Conservation (phyloP, 768 basidiomycete species). For the Holtermanniella nyarrowii region DNA sequence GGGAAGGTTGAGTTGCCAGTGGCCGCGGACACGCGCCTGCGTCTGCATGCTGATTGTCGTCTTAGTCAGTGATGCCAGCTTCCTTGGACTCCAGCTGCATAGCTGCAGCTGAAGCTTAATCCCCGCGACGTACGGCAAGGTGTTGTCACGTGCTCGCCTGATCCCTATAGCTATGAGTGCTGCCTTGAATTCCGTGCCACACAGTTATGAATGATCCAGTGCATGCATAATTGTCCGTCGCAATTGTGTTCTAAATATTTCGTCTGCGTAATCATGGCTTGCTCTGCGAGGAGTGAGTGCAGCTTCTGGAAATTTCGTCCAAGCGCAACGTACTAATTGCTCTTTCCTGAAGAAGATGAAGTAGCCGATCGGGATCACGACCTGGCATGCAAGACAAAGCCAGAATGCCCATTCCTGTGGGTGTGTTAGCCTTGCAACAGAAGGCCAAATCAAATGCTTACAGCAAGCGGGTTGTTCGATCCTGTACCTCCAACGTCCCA, state of each 20-base stretch:
- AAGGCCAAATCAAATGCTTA: background rate
- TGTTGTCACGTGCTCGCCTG: too few relatives aligned
- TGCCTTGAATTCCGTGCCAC: too few relatives aligned
- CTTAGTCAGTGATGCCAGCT: too few relatives aligned
- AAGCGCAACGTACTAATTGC: slow-evolving; percentile 49
- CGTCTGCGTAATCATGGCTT: background rate
- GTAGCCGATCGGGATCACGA: slow-evolving; percentile 75
- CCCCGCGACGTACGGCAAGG: too few relatives aligned
- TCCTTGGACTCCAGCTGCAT: too few relatives aligned
- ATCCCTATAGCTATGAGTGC: too few relatives aligned
- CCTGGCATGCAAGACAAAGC: slow-evolving; percentile 51
- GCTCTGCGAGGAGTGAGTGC: background rate
- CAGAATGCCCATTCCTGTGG: slow-evolving; percentile 55
- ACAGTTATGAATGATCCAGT: too few relatives aligned
- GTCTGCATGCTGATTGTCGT: too few relatives aligned
- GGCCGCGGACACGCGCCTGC: too few relatives aligned
- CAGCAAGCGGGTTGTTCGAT: slow-evolving; percentile 32
- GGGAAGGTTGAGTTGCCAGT: too few relatives aligned
- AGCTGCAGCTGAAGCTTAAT: too few relatives aligned
- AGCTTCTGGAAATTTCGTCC: background rate
- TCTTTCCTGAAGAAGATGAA: slow-evolving; percentile 97
- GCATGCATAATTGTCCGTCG: background rate
- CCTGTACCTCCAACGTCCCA: slow-evolving; percentile 63
- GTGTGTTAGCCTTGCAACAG: background rate
- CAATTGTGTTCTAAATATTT: too few relatives aligned